Base-by-base conservation (phyloP, 2,329 filamentous ascomycete genomes). In the Aspergillus melleus region DNA sequence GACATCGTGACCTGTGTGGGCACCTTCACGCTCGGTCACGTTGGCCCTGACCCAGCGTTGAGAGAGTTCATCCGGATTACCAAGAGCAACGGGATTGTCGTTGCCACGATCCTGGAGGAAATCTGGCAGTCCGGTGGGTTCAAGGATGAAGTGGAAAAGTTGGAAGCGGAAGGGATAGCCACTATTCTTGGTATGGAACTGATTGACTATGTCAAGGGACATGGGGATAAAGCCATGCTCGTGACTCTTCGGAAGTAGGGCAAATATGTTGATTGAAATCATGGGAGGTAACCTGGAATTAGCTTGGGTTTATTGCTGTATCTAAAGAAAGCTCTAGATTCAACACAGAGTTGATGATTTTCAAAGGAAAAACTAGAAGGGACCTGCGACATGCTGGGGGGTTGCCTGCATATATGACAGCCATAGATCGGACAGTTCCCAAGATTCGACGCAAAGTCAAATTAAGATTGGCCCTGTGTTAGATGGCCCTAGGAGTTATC, bases 21-120 rank as follows among this genome's bases (percentile, higher is more conserved):
- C 26, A 85, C 83, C 2, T 79, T 86, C 61, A 86, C 84, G 0
- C 76, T 80, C 55, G 82, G 81, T 11, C 83, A 86, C 62, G 79
- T 86, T 39, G 84, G 83, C 1, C 82, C 84, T 0, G 69, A 73
- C 49, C 70, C 70, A 14, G 80, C 80, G 3, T 64, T 86, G 46
- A 68, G 74, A 22, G 83, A 86, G 66, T 80, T 86, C 52, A 73
- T 83, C 24, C 73, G 84, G 10, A 68, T 86, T 3, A 73, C 79
- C 30, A 82, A 80, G 70, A 73, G 64, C 11, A 75, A 74, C 4
- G 84, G 83, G 0, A 66, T 83, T 39, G 68, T 85, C 24, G 79
- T 83, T 36, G 81, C 81, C 2, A 85, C 83, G 1, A 75, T 86
- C 4, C 70, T 84, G 5, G 77, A 80, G 20, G 77, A 76, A 42